These are phyloP conservation scores for Coniochaeta sp. DNA, from an alignment of 2,329 filamentous ascomycete species.

Conservation along the genomic window DNA sequence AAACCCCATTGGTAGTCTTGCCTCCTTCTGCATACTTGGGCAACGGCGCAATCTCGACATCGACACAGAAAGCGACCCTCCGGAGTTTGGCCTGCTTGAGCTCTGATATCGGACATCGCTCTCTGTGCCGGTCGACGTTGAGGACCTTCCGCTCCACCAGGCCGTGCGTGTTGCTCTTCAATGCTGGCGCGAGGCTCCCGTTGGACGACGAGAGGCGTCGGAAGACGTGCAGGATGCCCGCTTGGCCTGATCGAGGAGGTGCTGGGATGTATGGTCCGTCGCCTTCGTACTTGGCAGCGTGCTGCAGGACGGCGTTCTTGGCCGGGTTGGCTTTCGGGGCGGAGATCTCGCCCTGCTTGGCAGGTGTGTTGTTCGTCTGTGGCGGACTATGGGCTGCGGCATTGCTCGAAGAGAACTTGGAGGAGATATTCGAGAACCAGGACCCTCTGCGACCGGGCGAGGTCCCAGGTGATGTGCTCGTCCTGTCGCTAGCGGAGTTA, in stretches of 20 bases:
- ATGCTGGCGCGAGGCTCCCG: constrained; percentile 35
- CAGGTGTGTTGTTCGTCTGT: constrained; percentile 23
- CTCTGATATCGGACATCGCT: constrained; percentile 72
- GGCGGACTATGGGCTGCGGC: constrained; percentile 19
- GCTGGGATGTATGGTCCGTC: constrained; percentile 65
- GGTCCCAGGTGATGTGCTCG: constrained; percentile 19
- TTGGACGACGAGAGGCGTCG: constrained; percentile 70
- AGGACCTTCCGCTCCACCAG: constrained; percentile 73
- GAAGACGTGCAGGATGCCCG: constrained; percentile 75
- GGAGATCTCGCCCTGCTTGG: constrained; percentile 33
- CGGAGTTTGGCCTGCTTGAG: constrained; percentile 74
- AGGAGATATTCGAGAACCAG: constrained; percentile 91
- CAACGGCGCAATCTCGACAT: constrained; percentile 90
- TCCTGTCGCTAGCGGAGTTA: constrained; percentile 23
- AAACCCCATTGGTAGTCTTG: constrained; percentile 28
- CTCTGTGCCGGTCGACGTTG: constrained; percentile 75
- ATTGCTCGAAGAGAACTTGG: constrained; percentile 67
- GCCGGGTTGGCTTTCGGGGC: constrained; percentile 41
- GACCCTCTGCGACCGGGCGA: constrained; percentile 58
- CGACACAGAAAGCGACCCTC: constrained; percentile 90
- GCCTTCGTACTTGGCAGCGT: constrained; percentile 47
- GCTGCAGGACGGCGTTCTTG: constrained; percentile 54
- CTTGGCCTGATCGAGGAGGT: constrained; percentile 60
- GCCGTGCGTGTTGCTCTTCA: constrained; percentile 51
- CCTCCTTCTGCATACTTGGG: constrained; percentile 65